Percentiles rank a stretch among this genome's conserved stretches.
phyloP scores from a whole-genome alignment of 352 stramenopile genomes.

The Phytophthora hibernalis region DNA sequence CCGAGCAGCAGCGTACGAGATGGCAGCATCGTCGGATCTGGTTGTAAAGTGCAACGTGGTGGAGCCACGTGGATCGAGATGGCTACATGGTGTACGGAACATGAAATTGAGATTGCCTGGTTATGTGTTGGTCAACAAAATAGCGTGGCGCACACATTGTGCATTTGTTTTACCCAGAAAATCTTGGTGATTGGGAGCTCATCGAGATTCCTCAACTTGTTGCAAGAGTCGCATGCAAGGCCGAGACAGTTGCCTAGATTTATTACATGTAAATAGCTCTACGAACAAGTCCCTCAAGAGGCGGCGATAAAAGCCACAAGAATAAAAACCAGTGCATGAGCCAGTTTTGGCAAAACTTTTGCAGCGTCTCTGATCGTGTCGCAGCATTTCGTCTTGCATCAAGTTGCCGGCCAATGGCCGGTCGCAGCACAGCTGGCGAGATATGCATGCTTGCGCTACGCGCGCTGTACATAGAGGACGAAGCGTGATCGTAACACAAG shows the following conservation, averaged over 20 bases:
- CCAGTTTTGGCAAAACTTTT: slow-evolving; percentile 6
- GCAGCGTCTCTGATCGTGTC: slow-evolving; percentile 27
- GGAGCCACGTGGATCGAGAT: slow-evolving; percentile 13
- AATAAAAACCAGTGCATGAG: slow-evolving; percentile 10
- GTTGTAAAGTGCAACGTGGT: slow-evolving; percentile 4
- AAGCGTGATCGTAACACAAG: slow-evolving; percentile 13
- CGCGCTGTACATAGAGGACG: slow-evolving; percentile 8
- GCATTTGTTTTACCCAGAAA: slow-evolving; percentile 6
- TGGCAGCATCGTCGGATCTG: slow-evolving; percentile 15
- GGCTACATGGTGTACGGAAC: not conserved
- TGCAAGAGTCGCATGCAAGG: not conserved
- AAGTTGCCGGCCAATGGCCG: no score
- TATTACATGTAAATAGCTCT: no score
- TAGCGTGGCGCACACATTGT: slow-evolving; percentile 13
- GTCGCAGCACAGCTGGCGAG: slow-evolving; percentile 17
- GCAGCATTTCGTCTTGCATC: slow-evolving; percentile 8
- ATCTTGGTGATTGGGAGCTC: slow-evolving; percentile 4
- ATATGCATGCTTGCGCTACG: slow-evolving; percentile 19
- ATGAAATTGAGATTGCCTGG: not conserved
- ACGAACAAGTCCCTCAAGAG: no score
- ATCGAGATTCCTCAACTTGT: not conserved
- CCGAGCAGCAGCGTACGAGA: slow-evolving; percentile 28
- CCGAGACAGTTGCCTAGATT: no score
- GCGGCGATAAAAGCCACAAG: slow-evolving; percentile 14
- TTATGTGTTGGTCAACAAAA: slow-evolving; percentile 13